Conservation (phyloP, 805 yeast species). For the Hanseniaspora valbyensis region DNA sequence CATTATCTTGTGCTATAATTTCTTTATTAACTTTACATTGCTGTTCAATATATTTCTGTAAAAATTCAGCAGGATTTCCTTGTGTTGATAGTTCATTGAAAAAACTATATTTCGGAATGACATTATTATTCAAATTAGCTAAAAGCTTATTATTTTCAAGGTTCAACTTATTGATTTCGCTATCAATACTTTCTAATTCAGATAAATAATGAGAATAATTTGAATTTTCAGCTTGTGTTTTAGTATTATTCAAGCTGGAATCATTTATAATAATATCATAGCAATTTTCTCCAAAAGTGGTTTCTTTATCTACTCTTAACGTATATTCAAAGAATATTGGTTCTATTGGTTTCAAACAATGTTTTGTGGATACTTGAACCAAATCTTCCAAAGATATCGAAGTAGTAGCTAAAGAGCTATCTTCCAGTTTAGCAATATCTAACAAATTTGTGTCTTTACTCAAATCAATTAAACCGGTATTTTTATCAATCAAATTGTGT, state of each 20-base stretch:
- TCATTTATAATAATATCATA: slow-evolving; percentile 61
- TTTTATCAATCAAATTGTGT: slow-evolving; percentile 37
- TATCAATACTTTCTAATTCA: slow-evolving; percentile 25
- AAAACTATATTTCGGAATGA: slow-evolving; percentile 59
- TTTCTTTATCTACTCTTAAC: slow-evolving; percentile 62
- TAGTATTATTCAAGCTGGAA: slow-evolving; percentile 24
- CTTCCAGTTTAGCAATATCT: background rate
- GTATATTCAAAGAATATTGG: slow-evolving; percentile 71
- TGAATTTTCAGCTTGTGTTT: slow-evolving; percentile 18
- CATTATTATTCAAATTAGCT: slow-evolving; percentile 41
- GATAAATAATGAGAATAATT: background rate
- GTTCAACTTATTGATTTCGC: slow-evolving; percentile 35
- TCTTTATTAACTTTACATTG: slow-evolving; percentile 77
- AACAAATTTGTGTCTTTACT: background rate
- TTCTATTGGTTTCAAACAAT: slow-evolving; percentile 61
- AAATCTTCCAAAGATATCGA: slow-evolving; percentile 41
- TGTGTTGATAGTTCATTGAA: slow-evolving; percentile 48
- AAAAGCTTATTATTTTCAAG: slow-evolving; percentile 35
- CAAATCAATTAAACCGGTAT: slow-evolving; percentile 3
- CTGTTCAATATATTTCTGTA: slow-evolving; percentile 55
- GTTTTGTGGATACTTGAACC: slow-evolving; percentile 50
- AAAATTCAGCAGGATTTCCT: slow-evolving; percentile 59
- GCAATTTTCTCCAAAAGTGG: slow-evolving; percentile 69
- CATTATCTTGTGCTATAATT: slow-evolving; percentile 80
- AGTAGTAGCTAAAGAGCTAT: background rate